Base-by-base conservation (phyloP, 2,329 filamentous ascomycete species). In the Penicillium sclerotigenum region DNA sequence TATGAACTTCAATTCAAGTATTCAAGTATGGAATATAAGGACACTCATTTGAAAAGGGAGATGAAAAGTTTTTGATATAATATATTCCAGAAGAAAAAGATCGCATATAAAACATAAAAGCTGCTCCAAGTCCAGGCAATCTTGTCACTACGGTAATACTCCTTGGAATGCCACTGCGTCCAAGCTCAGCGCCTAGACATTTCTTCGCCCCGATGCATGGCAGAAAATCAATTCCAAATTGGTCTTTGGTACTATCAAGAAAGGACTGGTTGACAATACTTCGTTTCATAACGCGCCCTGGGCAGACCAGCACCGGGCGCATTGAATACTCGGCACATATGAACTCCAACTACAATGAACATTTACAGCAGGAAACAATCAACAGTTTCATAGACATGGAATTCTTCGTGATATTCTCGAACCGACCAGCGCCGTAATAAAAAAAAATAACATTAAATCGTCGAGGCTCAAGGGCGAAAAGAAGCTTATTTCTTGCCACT, bases 401-500 rank as follows among this genome's bases (percentile, higher is more conserved):
- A 43, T 50, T 49, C 29, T 37, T 54, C 38, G 34, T 51, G 16
- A 33, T 38, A 51, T 51, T 46, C 40, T n/a, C 24, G 5, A 41
- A 45, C 16, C 38, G 26, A 36, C 50, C 42, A 34, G 24, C 42
- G 50, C 34, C 47, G 37, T 43, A 33, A 31, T 26, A 54, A 11
- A 31, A 11, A 31, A 33, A n/a, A 34, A 50, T 38, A 31, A 46
- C 16, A 33, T 51, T 20, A 33, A 49, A 41, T 48, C 22, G 29
- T 37, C n/a, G 29, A 33, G 26, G 14, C 20, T 33, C 13, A 16
- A 48, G 10, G 41, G 33, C 13, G 2, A 33, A 14, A 14, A 46
- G 6, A 34, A 29, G 28, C 52, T 42, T 66, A 72, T 60, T 71
- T 71, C 45, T 71, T 79, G 50, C 82, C 82, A 22, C 91, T 87